Conservation (phyloP, 805 yeast genomes). For the Torulaspora quercuum region DNA sequence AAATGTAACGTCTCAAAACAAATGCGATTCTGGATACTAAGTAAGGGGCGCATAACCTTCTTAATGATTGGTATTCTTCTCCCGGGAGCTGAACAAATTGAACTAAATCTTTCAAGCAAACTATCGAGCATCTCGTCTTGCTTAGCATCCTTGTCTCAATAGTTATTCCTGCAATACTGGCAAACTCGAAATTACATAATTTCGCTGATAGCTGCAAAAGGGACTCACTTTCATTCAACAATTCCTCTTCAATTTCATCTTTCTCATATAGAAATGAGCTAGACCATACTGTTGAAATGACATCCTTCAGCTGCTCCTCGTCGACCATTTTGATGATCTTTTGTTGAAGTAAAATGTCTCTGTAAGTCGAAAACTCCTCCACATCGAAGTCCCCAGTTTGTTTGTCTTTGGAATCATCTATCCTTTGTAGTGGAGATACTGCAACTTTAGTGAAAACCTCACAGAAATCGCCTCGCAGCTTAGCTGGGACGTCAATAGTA, state of each 20-base stretch:
- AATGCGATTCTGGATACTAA: slow-evolving; percentile 58
- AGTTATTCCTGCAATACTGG: slow-evolving; percentile 61
- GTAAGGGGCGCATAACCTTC: slow-evolving; percentile 41
- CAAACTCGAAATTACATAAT: slow-evolving; percentile 43
- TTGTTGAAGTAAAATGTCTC: slow-evolving; percentile 42
- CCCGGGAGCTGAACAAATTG: slow-evolving; percentile 36
- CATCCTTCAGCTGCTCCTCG: slow-evolving; percentile 39
- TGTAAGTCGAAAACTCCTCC: slow-evolving; percentile 43
- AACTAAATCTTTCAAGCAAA: slow-evolving; percentile 55
- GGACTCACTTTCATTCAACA: slow-evolving; percentile 29
- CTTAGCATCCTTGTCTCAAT: slow-evolving; percentile 43
- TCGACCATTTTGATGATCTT: slow-evolving; percentile 34
- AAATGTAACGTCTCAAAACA: slow-evolving; percentile 58
- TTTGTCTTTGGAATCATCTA: slow-evolving; percentile 28
- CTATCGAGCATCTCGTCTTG: slow-evolving; percentile 48
- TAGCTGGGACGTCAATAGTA: slow-evolving; percentile 6
- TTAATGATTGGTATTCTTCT: slow-evolving; percentile 20
- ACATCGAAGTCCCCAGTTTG: slow-evolving; percentile 46
- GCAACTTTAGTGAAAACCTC: slow-evolving; percentile 36
- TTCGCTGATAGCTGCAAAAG: slow-evolving; percentile 39
- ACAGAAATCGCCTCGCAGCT: slow-evolving; percentile 15
- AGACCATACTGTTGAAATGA: slow-evolving; percentile 51
- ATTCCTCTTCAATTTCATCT: slow-evolving; percentile 50
- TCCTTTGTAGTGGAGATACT: slow-evolving; percentile 26
- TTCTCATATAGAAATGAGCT: slow-evolving; percentile 57